Percentiles rank a stretch among this genome's conserved stretches.
phyloP scores from a whole-genome alignment of 768 basidiomycete species.

The Boletellus sp. region DNA sequence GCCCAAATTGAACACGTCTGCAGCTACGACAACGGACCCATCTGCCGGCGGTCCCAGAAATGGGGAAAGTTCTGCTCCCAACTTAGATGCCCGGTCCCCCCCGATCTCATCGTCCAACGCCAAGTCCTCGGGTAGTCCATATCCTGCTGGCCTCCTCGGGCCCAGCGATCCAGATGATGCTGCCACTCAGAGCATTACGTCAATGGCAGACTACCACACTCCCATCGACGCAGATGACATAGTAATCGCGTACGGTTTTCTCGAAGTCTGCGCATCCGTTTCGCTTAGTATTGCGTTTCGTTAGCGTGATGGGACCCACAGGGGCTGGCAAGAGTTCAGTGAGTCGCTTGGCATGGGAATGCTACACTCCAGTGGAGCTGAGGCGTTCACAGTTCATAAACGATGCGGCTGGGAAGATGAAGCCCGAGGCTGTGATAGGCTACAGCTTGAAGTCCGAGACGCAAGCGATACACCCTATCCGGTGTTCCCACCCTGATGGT shows the following conservation, averaged over 20 bases:
- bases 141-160: background rate
- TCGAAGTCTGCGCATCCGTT: background rate
- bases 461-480: conserved; percentile 1
- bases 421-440: background rate
- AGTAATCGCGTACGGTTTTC: conserved; percentile 17
- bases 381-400: conserved; percentile 14
- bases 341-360: background rate
- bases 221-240: conserved; percentile 7
- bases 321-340: conserved; percentile 19
- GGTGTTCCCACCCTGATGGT: conserved; percentile 15
- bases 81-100: background rate
- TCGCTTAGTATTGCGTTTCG: background rate
- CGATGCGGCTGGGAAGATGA: conserved; percentile 1
- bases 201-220: background rate
- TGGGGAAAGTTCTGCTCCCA: background rate
- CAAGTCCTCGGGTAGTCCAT: background rate
- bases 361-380: background rate
- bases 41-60: background rate
- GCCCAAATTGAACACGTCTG: background rate
- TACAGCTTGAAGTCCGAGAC: conserved; percentile 8
- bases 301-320: conserved; percentile 18
- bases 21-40: background rate
- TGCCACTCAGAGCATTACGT: background rate
- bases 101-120: background rate
- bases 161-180: background rate